phyloP scores from a whole-genome alignment of 257 asterid genomes.

The Perilla frutescens region DNA sequence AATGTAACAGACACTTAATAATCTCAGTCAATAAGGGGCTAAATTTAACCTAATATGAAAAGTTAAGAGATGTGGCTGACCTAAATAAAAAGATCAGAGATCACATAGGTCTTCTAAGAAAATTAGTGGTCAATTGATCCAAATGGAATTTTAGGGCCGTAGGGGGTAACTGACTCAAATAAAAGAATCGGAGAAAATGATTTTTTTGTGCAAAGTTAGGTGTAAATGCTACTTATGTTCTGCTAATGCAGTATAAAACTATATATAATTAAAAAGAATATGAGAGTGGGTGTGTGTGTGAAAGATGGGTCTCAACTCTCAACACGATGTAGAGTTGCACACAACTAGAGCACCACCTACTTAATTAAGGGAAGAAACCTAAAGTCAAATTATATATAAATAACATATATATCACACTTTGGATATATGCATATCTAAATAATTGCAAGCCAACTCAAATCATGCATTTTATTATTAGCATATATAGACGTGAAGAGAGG shows the following conservation, averaged over 20 bases:
- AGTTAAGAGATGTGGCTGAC: neutral
- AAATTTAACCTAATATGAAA: neutral
- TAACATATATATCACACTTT: neutral
- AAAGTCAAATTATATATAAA: constrained; percentile 8
- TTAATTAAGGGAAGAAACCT: neutral
- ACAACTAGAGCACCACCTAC: constrained; percentile 33
- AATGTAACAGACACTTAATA: too few relatives aligned
- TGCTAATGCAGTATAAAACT: too few relatives aligned
- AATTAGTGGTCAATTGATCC: too few relatives aligned
- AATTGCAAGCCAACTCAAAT: constrained; percentile 17
- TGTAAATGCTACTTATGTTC: too few relatives aligned
- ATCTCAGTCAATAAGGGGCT: too few relatives aligned
- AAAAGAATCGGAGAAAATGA: too few relatives aligned
- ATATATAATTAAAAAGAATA: too few relatives aligned
- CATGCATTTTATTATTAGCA: constrained; percentile 31
- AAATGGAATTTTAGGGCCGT: neutral
- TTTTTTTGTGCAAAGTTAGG: too few relatives aligned
- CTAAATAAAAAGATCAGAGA: neutral
- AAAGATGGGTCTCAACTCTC: neutral
- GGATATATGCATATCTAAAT: neutral
- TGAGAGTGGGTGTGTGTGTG: neutral
- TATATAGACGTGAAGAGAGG: constrained; percentile 43
- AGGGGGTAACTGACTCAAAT: neutral
- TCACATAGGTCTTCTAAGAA: neutral
- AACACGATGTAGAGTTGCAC: constrained; percentile 31